phyloP scores from a whole-genome alignment of 2,329 filamentous ascomycete species.

The Colletotrichum cuscutae region DNA sequence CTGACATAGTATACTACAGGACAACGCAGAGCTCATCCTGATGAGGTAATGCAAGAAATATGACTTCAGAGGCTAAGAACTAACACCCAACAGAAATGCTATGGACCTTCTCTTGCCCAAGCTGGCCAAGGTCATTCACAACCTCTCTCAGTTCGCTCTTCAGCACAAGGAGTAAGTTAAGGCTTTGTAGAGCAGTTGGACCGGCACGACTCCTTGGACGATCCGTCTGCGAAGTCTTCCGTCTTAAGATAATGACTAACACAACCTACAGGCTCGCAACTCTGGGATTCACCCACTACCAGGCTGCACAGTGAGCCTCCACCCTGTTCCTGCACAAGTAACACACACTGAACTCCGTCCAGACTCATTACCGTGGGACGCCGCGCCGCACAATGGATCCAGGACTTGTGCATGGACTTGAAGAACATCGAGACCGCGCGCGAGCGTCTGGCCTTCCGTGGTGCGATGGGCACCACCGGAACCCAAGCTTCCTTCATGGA shows the following conservation, averaged over 20 bases:
- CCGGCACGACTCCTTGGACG: not conserved
- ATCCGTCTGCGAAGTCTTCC: not conserved
- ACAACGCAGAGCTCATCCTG: conserved; percentile 83
- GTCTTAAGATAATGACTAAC: not conserved
- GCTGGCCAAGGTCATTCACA: conserved; percentile 81
- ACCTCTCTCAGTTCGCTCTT: conserved; percentile 77
- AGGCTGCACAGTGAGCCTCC: conserved; percentile 37
- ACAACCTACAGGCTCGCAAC: not conserved
- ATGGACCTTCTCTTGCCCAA: conserved; percentile 82
- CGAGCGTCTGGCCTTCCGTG: conserved; percentile 78
- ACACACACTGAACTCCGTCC: not conserved
- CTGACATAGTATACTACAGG: not conserved
- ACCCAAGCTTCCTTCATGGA: conserved; percentile 81
- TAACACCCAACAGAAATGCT: conserved; percentile 50
- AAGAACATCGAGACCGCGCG: conserved; percentile 77
- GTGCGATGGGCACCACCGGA: conserved; percentile 74
- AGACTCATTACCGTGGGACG: conserved; percentile 69
- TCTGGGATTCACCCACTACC: conserved; percentile 63
- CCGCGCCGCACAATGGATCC: conserved; percentile 77
- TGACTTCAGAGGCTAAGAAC: conserved; percentile 49
- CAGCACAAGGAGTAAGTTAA: conserved; percentile 69
- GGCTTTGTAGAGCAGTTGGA: conserved; percentile 70
- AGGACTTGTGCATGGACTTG: conserved; percentile 76
- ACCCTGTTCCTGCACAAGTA: not conserved
- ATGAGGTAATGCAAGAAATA: conserved; percentile 53